Conservation (phyloP, 805 yeast genomes). For the Zygoascus flipseniorum region DNA sequence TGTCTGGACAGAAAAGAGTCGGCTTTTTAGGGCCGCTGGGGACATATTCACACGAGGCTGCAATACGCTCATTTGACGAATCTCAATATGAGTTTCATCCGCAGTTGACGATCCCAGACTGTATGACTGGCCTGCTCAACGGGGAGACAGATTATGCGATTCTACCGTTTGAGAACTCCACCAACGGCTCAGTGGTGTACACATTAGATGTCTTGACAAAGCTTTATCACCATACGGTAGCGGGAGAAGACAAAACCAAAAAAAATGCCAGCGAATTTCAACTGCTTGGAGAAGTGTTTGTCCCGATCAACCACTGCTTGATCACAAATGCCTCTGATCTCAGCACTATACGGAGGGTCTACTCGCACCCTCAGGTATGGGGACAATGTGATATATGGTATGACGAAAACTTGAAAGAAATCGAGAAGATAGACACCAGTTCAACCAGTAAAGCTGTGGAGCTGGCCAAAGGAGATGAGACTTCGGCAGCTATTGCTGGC, state of each 20-base stretch:
- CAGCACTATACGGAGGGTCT: conserved; percentile 44
- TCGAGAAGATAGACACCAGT: conserved; percentile 51
- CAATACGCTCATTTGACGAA: conserved; percentile 14
- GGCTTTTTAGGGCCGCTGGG: conserved; percentile 87
- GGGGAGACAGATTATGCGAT: conserved; percentile 57
- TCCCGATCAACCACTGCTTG: conserved; percentile 72
- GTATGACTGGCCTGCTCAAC: conserved; percentile 47
- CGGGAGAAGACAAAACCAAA: background rate
- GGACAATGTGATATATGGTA: conserved; percentile 72
- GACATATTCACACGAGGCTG: conserved; percentile 82
- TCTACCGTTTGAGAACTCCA: conserved; percentile 88
- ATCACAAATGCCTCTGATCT: conserved; percentile 38
- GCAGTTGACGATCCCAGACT: conserved; percentile 32
- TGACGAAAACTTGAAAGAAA: conserved; percentile 24
- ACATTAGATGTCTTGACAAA: conserved; percentile 78
- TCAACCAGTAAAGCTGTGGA: conserved; percentile 87
- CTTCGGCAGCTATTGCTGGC: conserved; percentile 67
- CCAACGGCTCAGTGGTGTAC: conserved; percentile 86
- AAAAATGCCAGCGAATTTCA: conserved; percentile 32
- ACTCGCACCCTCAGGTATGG: conserved; percentile 98
- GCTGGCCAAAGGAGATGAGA: conserved; percentile 37
- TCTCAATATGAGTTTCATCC: conserved; percentile 23
- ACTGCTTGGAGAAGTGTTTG: conserved; percentile 73
- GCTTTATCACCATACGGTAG: conserved; percentile 3
- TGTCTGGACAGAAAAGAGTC: conserved; percentile 6